phyloP scores from a whole-genome alignment of 139 green algal species.

The Medakamo hakoo region DNA sequence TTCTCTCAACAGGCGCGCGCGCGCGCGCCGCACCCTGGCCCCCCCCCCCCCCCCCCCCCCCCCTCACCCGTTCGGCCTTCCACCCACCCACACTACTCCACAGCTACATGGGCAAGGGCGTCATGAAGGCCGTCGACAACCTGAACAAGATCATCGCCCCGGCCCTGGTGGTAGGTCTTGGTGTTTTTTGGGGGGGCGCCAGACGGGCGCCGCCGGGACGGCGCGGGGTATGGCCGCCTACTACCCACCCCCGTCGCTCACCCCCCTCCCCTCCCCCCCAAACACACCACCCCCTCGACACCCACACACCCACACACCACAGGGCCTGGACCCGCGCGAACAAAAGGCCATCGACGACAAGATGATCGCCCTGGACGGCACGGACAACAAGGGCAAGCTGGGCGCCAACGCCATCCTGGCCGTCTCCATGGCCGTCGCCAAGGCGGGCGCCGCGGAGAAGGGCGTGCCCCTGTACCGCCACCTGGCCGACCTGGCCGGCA shows the following conservation, averaged over 20 bases:
- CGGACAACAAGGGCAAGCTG: slow-evolving; percentile 92
- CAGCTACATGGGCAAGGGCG: slow-evolving; percentile 85
- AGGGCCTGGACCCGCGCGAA: slow-evolving; percentile 79
- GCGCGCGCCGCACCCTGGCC: no score
- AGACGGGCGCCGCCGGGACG: no score
- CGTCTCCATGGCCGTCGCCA: slow-evolving; percentile 83
- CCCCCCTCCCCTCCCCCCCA: background rate
- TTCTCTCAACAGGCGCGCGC: no score
- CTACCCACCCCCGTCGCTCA: background rate
- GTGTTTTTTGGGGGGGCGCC: background rate
- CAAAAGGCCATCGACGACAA: slow-evolving; percentile 78
- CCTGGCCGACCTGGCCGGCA: slow-evolving; percentile 83
- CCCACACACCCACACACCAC: background rate
- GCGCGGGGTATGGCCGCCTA: background rate
- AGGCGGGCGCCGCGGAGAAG: slow-evolving; percentile 87
- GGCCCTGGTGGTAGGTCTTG: slow-evolving; percentile 45
- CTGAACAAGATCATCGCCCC: slow-evolving; percentile 89
- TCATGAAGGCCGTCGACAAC: slow-evolving; percentile 86
- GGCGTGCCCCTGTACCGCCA: slow-evolving; percentile 90
- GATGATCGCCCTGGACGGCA: slow-evolving; percentile 94
- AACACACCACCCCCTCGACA: background rate
- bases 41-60: no score
- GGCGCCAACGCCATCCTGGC: slow-evolving; percentile 98
- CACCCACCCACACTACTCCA: background rate
- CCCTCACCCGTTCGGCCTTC: background rate